These are phyloP conservation scores for Penicillium manginii DNA, from an alignment of 495 filamentous ascomycete species.

Conservation along the genomic window DNA sequence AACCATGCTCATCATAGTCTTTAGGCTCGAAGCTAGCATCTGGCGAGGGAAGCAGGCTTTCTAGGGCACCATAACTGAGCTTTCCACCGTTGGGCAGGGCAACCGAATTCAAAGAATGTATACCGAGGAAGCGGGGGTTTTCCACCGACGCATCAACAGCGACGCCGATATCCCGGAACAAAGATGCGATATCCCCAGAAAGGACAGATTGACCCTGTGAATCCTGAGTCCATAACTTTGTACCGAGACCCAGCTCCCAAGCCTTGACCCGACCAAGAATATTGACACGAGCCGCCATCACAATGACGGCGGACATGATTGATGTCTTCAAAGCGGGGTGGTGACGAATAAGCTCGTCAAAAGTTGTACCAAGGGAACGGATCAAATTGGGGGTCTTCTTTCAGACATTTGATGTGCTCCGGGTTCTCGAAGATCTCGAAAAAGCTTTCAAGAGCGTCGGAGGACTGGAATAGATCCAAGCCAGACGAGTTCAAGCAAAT, in stretches of 20 bases:
- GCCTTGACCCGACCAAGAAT: constrained; percentile 70
- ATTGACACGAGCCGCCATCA: constrained; percentile 80
- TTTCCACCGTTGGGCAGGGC: constrained; percentile 45
- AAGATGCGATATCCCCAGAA: constrained; percentile 35
- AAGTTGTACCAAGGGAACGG: constrained; percentile 70
- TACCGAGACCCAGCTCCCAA: constrained; percentile 68
- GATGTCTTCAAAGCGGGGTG: constrained; percentile 80
- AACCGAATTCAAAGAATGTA: constrained; percentile 34
- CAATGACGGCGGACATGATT: constrained; percentile 77
- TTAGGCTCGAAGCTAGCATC: constrained; percentile 45
- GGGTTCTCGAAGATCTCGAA: constrained; percentile 95
- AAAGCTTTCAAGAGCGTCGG: constrained; percentile 78
- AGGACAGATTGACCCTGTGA: constrained; percentile 34
- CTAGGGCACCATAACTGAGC: constrained; percentile 39
- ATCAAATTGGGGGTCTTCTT: constrained; percentile 63
- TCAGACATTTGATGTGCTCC: constrained; percentile 81
- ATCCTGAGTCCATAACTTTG: constrained; percentile 73
- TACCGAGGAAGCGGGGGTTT: constrained; percentile 33
- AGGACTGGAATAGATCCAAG: constrained; percentile 87
- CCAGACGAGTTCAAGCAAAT: constrained; percentile 89
- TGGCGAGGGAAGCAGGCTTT: constrained; percentile 29
- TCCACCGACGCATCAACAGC: constrained; percentile 33
- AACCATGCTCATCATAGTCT: constrained; percentile 50
- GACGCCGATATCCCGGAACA: constrained; percentile 42
- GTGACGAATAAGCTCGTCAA: constrained; percentile 94